Evolutionary conservation across 345 rosid species (phyloP).

Genomic region (Hibiscus syriacus): DNA sequence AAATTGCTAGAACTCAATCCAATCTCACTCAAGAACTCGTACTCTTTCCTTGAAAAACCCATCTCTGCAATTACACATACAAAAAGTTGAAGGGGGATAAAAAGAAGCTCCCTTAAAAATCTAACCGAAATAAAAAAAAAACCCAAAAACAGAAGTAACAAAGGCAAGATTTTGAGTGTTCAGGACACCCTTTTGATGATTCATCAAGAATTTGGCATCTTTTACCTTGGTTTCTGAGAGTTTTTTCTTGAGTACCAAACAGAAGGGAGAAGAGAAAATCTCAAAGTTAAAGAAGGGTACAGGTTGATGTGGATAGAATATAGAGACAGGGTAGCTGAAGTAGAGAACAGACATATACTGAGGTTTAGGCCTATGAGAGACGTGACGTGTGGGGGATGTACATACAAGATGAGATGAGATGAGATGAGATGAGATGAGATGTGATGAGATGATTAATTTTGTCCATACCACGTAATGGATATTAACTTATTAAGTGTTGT

Average conservation of each 20-base stretch:
- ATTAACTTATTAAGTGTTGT: too few relatives aligned
- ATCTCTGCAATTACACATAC: constrained; percentile 34
- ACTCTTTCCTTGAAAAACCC: constrained; percentile 55
- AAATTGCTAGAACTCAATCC: constrained; percentile 54
- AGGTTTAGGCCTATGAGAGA: background rate
- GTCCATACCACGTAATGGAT: too few relatives aligned
- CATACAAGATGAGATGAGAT: too few relatives aligned
- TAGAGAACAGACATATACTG: background rate
- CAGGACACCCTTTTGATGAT: background rate
- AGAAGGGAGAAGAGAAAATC: background rate
- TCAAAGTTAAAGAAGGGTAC: background rate
- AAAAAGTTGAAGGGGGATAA: background rate
- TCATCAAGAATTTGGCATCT: background rate
- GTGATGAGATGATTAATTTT: too few relatives aligned
- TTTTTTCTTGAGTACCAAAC: background rate
- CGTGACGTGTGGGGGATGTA: constrained; percentile 6
- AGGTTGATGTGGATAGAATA: background rate
- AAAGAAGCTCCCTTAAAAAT: background rate
- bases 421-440: too few relatives aligned
- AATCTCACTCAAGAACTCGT: constrained; percentile 74
- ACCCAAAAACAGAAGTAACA: background rate
- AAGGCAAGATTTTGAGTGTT: background rate
- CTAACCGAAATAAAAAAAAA: constrained; percentile 8
- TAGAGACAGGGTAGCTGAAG: background rate
- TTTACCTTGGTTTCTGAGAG: background rate